A percentile compares a stretch with the other conserved stretches of the same genome.
Conservation (phyloP, 2,329 filamentous ascomycete genomes). For the Neospermospora avenae region DNA sequence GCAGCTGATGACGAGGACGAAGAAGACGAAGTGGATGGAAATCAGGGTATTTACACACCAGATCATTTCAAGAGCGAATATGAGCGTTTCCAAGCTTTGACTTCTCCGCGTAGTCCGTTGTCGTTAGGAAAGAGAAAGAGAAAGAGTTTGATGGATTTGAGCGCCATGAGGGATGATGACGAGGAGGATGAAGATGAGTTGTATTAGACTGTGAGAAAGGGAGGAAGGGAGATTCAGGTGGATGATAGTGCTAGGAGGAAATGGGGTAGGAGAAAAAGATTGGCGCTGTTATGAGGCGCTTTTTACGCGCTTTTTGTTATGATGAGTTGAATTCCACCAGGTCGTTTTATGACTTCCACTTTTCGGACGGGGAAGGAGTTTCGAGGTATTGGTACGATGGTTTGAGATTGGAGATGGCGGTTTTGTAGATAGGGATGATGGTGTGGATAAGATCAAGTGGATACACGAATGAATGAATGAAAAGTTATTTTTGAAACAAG, state of each 20-base stretch:
- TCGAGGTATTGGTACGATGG: no score
- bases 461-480: no score
- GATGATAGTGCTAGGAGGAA: not conserved
- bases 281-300: not conserved
- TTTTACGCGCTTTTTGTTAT: slow-evolving; percentile 1
- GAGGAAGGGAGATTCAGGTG: no score
- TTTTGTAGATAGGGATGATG: no score
- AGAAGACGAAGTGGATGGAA: no score
- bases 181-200: slow-evolving; percentile 2
- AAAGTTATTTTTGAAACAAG: no score
- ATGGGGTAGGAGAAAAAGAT: not conserved
- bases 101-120: slow-evolving; percentile 24
- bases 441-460: no score
- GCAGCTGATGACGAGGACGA: slow-evolving; percentile 22
- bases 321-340: no score
- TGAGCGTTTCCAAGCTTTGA: slow-evolving; percentile 31
- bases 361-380: no score
- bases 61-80: slow-evolving; percentile 30
- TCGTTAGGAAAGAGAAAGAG: slow-evolving; percentile 29
- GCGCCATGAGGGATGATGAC: slow-evolving; percentile 4
- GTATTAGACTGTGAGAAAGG: no score
- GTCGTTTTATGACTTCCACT: no score
- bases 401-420: no score
- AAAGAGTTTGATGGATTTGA: slow-evolving; percentile 12
- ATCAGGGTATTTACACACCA: not conserved